Evolutionary conservation across 2,329 filamentous ascomycete species (phyloP).

Genomic region (Hirsutella rhossiliensis): DNA sequence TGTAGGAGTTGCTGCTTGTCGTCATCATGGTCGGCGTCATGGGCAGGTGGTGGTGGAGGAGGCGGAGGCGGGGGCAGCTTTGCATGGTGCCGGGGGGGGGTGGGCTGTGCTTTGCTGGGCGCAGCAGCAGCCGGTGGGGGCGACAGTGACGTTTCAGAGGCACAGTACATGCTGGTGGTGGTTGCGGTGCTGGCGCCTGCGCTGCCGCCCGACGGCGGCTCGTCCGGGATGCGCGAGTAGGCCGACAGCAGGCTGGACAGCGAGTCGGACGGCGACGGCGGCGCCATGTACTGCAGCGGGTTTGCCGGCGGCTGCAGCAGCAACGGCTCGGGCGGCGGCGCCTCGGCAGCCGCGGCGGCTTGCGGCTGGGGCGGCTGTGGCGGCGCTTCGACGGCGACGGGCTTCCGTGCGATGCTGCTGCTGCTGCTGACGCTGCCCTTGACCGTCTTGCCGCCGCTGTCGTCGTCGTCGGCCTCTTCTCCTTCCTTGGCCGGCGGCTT

Average conservation of each 20-base stretch:
- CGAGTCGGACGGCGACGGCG: conserved; percentile 32
- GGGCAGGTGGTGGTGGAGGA: background rate
- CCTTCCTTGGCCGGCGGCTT: background rate
- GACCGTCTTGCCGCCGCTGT: conserved; percentile 1
- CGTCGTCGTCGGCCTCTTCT: background rate
- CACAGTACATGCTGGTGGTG: background rate
- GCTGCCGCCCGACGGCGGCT: background rate
- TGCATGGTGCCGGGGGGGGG: no score
- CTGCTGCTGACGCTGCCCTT: conserved; percentile 3
- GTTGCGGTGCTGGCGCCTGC: background rate
- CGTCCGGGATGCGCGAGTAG: conserved; percentile 36
- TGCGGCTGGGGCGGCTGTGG: no score
- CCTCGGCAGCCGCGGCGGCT: background rate
- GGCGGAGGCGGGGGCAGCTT: background rate
- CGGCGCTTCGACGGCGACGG: conserved; percentile 2
- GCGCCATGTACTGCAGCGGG: conserved; percentile 10
- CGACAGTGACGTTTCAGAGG: background rate
- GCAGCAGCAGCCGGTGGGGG: background rate
- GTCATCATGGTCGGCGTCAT: no score
- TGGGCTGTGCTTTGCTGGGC: no score
- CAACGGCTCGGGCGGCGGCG: background rate
- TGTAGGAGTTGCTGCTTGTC: no score
- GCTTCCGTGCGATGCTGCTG: conserved; percentile 8
- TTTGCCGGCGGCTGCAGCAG: conserved; percentile 3
- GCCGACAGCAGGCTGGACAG: conserved; percentile 43